Base-by-base conservation (phyloP, 345 rosid species). In the Microcos paniculata region DNA sequence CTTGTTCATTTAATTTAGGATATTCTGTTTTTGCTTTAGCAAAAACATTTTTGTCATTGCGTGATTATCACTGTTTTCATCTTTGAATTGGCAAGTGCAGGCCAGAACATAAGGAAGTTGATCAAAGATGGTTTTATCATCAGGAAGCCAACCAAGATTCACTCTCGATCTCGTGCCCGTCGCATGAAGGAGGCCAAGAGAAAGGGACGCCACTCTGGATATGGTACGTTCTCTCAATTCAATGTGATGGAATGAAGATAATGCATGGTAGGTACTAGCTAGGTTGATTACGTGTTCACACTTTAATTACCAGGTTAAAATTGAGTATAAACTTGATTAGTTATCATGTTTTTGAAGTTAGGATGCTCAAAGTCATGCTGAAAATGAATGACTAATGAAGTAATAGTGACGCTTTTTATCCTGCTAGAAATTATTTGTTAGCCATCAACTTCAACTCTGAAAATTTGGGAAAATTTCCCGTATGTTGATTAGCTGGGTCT, bases 121-220 rank as follows among this genome's bases (percentile, higher is more conserved):
- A 97, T 94, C 67, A 94, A 91, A 83, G 97, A 94, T 88, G 98
- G 98, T 30, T 94, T 93, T 80, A 88, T 95, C 81, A 95, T 95
- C 82, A 91, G 92, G 88, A 95, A 93, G 81, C 99, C 98, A 72
- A 93, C 99, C 0, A 93, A 95, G 92, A 95, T 95, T 61, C 99
- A 95, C 80, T 95, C 99, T 28, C 94, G 97, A 0, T 85, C 99
- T 1, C 92, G 98, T 67, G 99, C 99, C 0, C 89, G 99, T 0
- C 88, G 89, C 0, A 82, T 91, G 93, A 93, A 89, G 77, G 91
- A 86, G 67, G 99, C 99, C 30, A 95, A 93, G 83, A 89, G 90
- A 62, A 95, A 95, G 86, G 99, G 99, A 0, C 96, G 99, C 26
- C 99, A 95, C 84, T 87, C 99, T 79, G 99, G 99, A 70, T 90